Conservation (phyloP, 169 alveolate species). For the Plasmodium malariae region DNA sequence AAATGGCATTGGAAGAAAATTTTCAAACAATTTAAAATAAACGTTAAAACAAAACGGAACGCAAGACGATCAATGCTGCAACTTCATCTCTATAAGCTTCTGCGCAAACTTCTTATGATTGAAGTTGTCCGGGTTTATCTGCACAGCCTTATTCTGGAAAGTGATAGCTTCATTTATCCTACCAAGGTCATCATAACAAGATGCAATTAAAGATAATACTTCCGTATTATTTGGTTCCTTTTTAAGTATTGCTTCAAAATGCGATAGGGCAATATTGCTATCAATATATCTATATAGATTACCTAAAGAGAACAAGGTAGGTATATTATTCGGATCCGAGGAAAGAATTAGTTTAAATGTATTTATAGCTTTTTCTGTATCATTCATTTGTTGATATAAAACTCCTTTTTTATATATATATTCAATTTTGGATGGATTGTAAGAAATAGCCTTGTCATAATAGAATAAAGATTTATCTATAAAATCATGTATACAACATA, state of each 20-base stretch:
- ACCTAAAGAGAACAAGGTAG: conserved; percentile 66
- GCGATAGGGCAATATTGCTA: conserved; percentile 49
- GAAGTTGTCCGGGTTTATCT: conserved; percentile 71
- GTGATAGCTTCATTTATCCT: conserved; percentile 73
- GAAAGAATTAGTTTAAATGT: conserved; percentile 54
- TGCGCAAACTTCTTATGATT: conserved; percentile 77
- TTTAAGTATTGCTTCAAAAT: conserved; percentile 73
- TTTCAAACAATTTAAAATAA: background rate
- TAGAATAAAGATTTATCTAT: conserved; percentile 60
- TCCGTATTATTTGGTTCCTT: conserved; percentile 67
- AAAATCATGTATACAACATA: conserved; percentile 72
- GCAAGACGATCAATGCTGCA: conserved; percentile 25
- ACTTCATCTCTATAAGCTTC: conserved; percentile 56
- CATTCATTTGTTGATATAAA: conserved; percentile 74
- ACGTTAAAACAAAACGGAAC: background rate
- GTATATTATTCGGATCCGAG: conserved; percentile 37
- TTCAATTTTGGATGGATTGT: conserved; percentile 70
- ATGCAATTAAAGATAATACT: conserved; percentile 66
- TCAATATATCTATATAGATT: conserved; percentile 75
- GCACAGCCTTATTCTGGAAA: conserved; percentile 72
- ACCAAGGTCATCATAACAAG: conserved; percentile 64
- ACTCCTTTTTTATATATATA: conserved; percentile 74
- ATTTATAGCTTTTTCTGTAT: conserved; percentile 52
- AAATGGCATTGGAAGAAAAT: background rate
- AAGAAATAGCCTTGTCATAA: conserved; percentile 67